Evolutionary conservation across 371 early-diverging fungal genomes (phyloP).

Genomic region (Massospora cicadina): DNA sequence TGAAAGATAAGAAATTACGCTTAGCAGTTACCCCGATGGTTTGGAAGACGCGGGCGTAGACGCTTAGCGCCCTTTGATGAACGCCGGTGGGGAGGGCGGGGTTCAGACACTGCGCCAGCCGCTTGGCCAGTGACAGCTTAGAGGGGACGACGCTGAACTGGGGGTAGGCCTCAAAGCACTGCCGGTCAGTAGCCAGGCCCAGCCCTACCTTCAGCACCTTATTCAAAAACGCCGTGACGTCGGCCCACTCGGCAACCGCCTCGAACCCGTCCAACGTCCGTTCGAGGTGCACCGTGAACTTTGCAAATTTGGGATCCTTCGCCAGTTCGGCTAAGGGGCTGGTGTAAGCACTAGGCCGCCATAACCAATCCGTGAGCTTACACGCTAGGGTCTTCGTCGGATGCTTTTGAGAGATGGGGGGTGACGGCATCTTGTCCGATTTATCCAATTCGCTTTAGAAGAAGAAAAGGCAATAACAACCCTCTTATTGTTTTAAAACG

Average conservation of each 20-base stretch:
- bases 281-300: conserved; percentile 45
- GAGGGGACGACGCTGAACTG: conserved; percentile 63
- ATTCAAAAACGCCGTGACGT: conserved; percentile 79
- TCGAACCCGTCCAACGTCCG: conserved; percentile 78
- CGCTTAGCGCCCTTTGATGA: conserved; percentile 89
- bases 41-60: conserved; percentile 74
- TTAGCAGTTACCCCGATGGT: conserved; percentile 47
- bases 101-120: conserved; percentile 95
- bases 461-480: too few relatives aligned
- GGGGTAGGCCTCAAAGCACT: conserved; percentile 66
- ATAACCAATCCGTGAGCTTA: too few relatives aligned
- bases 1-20: conserved; percentile 14
- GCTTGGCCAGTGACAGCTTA: conserved; percentile 76
- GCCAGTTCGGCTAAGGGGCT: background rate
- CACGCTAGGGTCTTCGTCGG: too few relatives aligned
- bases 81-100: conserved; percentile 98
- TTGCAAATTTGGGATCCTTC: conserved; percentile 7
- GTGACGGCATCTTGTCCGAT: too few relatives aligned
- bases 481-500: too few relatives aligned
- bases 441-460: too few relatives aligned
- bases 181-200: background rate
- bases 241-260: conserved; percentile 84
- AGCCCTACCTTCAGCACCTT: conserved; percentile 50
- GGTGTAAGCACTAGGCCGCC: too few relatives aligned
- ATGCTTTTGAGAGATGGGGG: too few relatives aligned